Evolutionary conservation across 352 stramenopile species (phyloP).

Genomic region (Pythium sukuiense): DNA sequence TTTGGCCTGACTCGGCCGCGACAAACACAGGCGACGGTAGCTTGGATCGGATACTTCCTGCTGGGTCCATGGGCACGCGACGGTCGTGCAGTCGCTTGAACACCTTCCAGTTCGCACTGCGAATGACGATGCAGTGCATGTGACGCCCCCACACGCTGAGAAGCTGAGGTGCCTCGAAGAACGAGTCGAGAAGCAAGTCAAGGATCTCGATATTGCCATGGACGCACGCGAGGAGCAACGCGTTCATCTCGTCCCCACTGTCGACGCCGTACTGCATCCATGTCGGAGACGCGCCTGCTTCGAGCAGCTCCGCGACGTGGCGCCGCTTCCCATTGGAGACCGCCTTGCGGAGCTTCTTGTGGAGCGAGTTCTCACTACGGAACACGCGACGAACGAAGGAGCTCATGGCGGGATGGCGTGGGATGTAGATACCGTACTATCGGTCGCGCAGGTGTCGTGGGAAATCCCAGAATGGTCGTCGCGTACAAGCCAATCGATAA

Average conservation of each 20-base stretch:
- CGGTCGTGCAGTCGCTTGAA: constrained; percentile 59
- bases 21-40: constrained; percentile 60
- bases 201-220: constrained; percentile 48
- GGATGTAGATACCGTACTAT: no score
- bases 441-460: neutral
- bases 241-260: constrained; percentile 42
- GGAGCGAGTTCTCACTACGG: constrained; percentile 33
- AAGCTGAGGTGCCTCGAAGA: constrained; percentile 46
- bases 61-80: constrained; percentile 29
- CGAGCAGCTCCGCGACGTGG: constrained; percentile 54
- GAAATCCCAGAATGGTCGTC: neutral
- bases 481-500: neutral
- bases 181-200: constrained; percentile 59
- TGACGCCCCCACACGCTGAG: constrained; percentile 49
- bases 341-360: constrained; percentile 62
- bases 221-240: constrained; percentile 63
- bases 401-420: constrained; percentile 29
- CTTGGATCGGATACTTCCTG: constrained; percentile 29
- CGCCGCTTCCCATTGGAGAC: constrained; percentile 42
- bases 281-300: constrained; percentile 54
- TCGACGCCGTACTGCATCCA: constrained; percentile 35
- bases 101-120: constrained; percentile 54
- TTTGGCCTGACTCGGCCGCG: constrained; percentile 53
- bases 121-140: constrained; percentile 76
- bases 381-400: constrained; percentile 53